These are phyloP conservation scores for Hygrophoropsis aurantiaca DNA, from an alignment of 768 basidiomycete species.

Conservation along the genomic window DNA sequence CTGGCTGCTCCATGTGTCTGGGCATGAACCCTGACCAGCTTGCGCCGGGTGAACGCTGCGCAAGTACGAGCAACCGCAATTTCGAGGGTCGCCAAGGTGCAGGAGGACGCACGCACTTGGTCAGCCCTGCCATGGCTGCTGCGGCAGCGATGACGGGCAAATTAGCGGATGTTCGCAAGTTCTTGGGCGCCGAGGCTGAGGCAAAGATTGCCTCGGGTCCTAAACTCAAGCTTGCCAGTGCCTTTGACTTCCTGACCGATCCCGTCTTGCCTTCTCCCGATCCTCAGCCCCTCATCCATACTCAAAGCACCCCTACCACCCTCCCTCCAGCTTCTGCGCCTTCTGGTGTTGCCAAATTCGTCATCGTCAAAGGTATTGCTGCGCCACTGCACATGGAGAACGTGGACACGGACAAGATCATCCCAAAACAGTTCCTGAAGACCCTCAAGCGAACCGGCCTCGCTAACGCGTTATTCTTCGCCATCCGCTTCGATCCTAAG, in stretches of 20 bases:
- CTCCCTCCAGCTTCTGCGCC: constrained; percentile 44
- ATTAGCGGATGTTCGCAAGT: constrained; percentile 81
- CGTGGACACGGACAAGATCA: constrained; percentile 93
- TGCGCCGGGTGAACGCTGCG: constrained; percentile 79
- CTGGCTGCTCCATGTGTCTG: constrained; percentile 94
- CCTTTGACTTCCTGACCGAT: constrained; percentile 77
- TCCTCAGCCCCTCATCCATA: constrained; percentile 36
- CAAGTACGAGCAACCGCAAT: constrained; percentile 91
- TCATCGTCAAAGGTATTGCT: constrained; percentile 67
- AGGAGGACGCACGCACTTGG: constrained; percentile 85
- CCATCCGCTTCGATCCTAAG: constrained; percentile 74
- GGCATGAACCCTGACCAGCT: constrained; percentile 96
- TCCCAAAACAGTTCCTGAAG: constrained; percentile 92
- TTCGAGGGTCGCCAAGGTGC: constrained; percentile 89
- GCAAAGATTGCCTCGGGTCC: constrained; percentile 43
- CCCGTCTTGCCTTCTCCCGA: constrained; percentile 57
- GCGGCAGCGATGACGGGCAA: constrained; percentile 86
- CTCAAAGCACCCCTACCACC: constrained; percentile 28
- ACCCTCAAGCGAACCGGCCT: constrained; percentile 89
- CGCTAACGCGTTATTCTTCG: constrained; percentile 78
- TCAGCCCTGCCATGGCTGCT: constrained; percentile 91
- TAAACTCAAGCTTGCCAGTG: constrained; percentile 69
- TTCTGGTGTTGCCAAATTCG: constrained; percentile 61
- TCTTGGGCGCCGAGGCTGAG: constrained; percentile 50
- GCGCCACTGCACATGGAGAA: constrained; percentile 82